These are phyloP conservation scores for Fusarium continuum DNA, from an alignment of 2,329 filamentous ascomycete species.

Conservation along the genomic window DNA sequence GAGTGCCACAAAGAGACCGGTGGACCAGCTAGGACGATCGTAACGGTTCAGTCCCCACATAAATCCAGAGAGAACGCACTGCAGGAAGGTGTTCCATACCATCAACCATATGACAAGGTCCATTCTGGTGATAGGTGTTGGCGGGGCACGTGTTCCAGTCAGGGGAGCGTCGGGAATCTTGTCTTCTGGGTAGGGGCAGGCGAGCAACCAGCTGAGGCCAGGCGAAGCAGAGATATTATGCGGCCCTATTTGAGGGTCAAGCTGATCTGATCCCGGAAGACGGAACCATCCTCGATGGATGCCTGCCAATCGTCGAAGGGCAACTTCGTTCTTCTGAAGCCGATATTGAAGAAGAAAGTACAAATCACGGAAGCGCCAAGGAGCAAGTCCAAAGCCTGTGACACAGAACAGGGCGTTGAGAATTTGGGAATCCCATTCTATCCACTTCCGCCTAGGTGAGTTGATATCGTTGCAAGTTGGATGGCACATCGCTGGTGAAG, in stretches of 20 bases:
- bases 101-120: conserved; percentile 84
- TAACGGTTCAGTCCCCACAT: conserved; percentile 86
- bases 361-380: conserved; percentile 84
- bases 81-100: conserved; percentile 80
- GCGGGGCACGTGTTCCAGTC: conserved; percentile 75
- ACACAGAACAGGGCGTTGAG: conserved; percentile 84
- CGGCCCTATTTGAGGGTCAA: conserved; percentile 64
- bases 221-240: conserved; percentile 58
- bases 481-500: conserved; percentile 74
- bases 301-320: conserved; percentile 74
- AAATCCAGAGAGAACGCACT: conserved; percentile 75
- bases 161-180: conserved; percentile 73
- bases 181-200: conserved; percentile 69
- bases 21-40: conserved; percentile 80
- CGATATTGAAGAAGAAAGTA: conserved; percentile 77
- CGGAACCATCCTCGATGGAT: conserved; percentile 82
- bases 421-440: conserved; percentile 86
- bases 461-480: conserved; percentile 76
- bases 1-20: conserved; percentile 79
- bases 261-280: conserved; percentile 69
- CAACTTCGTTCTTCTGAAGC: conserved; percentile 59
- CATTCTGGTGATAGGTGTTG: conserved; percentile 77
- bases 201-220: conserved; percentile 40
- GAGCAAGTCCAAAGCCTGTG: conserved; percentile 83
- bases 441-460: conserved; percentile 82